Conservation (phyloP, 345 rosid species). For the Salix brachista region DNA sequence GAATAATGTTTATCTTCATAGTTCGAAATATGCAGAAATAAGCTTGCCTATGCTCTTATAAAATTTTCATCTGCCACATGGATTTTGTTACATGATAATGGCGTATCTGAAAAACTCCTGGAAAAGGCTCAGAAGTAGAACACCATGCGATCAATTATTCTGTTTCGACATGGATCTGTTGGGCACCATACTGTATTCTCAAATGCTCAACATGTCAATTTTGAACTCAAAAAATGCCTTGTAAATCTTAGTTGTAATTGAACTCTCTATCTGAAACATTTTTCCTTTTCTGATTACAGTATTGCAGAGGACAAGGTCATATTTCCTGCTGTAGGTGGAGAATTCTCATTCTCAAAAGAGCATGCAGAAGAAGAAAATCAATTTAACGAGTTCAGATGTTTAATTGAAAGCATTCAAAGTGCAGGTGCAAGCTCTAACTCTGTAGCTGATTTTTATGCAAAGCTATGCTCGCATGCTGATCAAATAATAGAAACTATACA, state of each 20-base stretch:
- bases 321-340: constrained; percentile 82
- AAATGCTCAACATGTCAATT: background rate
- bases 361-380: constrained; percentile 83
- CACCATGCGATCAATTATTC: background rate
- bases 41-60: background rate
- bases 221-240: background rate
- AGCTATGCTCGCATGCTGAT: constrained; percentile 81
- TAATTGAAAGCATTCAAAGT: constrained; percentile 72
- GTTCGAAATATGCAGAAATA: background rate
- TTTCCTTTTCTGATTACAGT: constrained; percentile 40
- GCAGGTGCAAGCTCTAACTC: constrained; percentile 72
- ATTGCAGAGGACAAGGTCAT: constrained; percentile 89
- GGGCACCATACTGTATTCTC: background rate
- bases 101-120: too few relatives aligned
- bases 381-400: constrained; percentile 65
- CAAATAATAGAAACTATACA: constrained; percentile 74
- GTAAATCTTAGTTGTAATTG: background rate
- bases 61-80: background rate
- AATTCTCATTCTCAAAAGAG: constrained; percentile 66
- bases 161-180: background rate
- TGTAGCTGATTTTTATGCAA: constrained; percentile 60
- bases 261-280: background rate
- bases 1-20: too few relatives aligned
- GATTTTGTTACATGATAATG: background rate
- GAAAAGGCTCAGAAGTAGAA: too few relatives aligned